Conservation (phyloP, 345 rosid species). For the Sonneratia alba region DNA sequence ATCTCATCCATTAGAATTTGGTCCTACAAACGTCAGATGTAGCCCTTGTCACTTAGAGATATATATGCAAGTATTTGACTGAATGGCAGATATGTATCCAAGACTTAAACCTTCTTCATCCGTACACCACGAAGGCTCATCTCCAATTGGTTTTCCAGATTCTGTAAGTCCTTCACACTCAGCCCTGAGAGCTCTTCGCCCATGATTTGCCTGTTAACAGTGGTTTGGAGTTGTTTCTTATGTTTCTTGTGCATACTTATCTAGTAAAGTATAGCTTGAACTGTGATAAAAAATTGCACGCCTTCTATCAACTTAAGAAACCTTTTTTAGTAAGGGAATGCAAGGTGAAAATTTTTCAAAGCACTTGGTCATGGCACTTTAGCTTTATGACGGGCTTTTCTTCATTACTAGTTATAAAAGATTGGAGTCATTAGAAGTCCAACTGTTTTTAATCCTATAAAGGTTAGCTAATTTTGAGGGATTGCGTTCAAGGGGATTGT, state of each 20-base stretch:
- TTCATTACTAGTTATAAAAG: slow-evolving; percentile 2
- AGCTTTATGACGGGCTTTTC: no score
- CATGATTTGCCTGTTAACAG: slow-evolving; percentile 57
- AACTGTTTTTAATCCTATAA: no score
- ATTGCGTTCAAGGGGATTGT: no score
- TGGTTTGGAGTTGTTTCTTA: slow-evolving; percentile 4
- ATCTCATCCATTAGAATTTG: slow-evolving; percentile 53
- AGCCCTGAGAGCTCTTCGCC: slow-evolving; percentile 70
- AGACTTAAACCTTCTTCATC: slow-evolving; percentile 45
- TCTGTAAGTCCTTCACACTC: slow-evolving; percentile 38
- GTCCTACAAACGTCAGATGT: slow-evolving; percentile 32
- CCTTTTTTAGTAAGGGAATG: not conserved
- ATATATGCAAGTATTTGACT: not conserved
- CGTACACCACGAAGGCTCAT: slow-evolving; percentile 52
- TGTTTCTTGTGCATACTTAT: not conserved
- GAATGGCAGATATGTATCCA: not conserved
- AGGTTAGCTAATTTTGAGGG: no score
- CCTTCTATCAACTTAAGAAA: not conserved
- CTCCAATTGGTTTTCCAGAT: slow-evolving; percentile 52
- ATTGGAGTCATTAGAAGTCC: no score
- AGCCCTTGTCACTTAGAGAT: not conserved
- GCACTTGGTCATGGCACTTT: slow-evolving; percentile 5
- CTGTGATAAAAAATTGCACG: not conserved
- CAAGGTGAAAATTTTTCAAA: not conserved
- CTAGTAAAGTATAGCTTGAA: not conserved